Conservation (phyloP, 805 yeast species). For the Candida gorgasii region DNA sequence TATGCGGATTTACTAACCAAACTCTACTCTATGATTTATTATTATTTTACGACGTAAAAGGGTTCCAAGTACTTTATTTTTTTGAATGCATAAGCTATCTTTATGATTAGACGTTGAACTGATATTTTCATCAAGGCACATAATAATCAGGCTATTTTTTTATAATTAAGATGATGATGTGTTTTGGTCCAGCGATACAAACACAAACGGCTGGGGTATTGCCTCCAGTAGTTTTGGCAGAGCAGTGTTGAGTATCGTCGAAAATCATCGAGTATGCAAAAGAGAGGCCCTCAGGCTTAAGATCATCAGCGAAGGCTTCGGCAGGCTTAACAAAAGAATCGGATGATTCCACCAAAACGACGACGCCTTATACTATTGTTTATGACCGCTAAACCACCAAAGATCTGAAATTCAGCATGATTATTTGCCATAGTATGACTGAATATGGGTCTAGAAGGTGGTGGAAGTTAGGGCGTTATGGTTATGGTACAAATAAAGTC, state of each 20-base stretch:
- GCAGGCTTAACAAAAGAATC: too few species aligned
- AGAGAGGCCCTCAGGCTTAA: too few species aligned
- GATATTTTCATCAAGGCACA: not conserved
- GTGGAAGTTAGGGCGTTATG: constrained; percentile 1
- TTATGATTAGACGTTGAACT: not conserved
- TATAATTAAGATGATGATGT: not conserved
- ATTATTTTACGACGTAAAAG: not conserved
- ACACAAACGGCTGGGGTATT: too few species aligned
- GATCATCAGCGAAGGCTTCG: too few species aligned
- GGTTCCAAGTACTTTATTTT: constrained; percentile 1
- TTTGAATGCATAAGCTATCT: too few species aligned
- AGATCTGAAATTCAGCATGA: not conserved
- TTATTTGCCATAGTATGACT: not conserved
- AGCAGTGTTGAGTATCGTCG: too few species aligned
- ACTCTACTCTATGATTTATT: not conserved
- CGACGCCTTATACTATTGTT: not conserved
- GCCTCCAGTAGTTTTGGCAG: too few species aligned
- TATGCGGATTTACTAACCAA: not conserved
- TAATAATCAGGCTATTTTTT: not conserved
- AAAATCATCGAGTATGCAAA: too few species aligned
- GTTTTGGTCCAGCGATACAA: too few species aligned
- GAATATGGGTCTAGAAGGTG: not conserved
- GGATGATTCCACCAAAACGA: too few species aligned
- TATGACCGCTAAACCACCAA: too few species aligned
- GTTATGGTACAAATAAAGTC: constrained; percentile 4